These are phyloP conservation scores for Saccharomycopsis crataegensis DNA, from an alignment of 1,139 yeast genomes.

Conservation along the genomic window DNA sequence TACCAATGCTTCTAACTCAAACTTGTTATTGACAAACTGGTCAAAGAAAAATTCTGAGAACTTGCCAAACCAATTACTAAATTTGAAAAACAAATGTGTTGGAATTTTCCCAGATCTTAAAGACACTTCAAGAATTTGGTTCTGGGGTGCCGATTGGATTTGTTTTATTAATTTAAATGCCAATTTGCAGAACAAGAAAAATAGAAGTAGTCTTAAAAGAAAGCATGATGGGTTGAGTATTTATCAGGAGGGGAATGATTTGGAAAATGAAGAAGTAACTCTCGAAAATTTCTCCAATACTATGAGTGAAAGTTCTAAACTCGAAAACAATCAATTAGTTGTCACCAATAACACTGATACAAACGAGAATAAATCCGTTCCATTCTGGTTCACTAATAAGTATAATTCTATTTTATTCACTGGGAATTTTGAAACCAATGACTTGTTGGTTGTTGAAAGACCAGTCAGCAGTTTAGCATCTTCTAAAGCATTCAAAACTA, in stretches of 20 bases:
- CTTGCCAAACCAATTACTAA: slow-evolving; percentile 58
- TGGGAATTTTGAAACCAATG: slow-evolving; percentile 43
- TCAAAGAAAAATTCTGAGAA: slow-evolving; percentile 68
- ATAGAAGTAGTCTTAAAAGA: slow-evolving; percentile 41
- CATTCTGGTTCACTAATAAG: slow-evolving; percentile 72
- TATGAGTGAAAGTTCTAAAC: slow-evolving; percentile 21
- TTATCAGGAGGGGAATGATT: slow-evolving; percentile 24
- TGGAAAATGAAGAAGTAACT: slow-evolving; percentile 29
- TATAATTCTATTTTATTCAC: slow-evolving; percentile 70
- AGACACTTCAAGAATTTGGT: slow-evolving; percentile 52
- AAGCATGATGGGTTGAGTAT: slow-evolving; percentile 55
- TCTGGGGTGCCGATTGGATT: slow-evolving; percentile 85
- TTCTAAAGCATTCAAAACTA: slow-evolving; percentile 62
- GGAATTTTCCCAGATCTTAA: slow-evolving; percentile 50
- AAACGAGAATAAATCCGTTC: slow-evolving; percentile 26
- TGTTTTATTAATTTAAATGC: slow-evolving; percentile 67
- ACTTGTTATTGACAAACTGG: slow-evolving; percentile 60
- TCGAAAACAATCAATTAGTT: slow-evolving; percentile 13
- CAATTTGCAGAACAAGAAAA: slow-evolving; percentile 29
- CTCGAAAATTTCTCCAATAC: slow-evolving; percentile 28
- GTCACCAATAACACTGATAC: slow-evolving; percentile 25
- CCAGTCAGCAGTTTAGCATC: slow-evolving; percentile 57
- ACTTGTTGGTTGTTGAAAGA: slow-evolving; percentile 70
- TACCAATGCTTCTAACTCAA: not conserved
- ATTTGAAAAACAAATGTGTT: slow-evolving; percentile 60